Conservation (phyloP, 2,329 filamentous ascomycete species). For the Pseudonectria buxi region DNA sequence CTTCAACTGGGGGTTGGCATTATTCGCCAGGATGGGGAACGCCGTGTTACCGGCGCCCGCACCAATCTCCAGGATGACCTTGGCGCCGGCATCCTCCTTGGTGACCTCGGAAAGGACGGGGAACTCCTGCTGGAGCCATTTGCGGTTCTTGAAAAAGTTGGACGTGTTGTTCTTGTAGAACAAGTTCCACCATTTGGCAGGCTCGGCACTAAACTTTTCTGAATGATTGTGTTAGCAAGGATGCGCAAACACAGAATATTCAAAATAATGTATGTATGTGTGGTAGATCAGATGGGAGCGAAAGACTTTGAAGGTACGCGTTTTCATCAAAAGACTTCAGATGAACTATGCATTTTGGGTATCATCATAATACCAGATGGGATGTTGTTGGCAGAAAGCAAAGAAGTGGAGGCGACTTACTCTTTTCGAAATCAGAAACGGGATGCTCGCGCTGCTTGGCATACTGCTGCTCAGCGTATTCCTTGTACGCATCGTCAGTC, state of each 20-base stretch:
- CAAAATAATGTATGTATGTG: constrained; percentile 12
- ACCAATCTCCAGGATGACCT: constrained; percentile 79
- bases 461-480: constrained; percentile 80
- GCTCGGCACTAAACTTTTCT: constrained; percentile 81
- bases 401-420: constrained; percentile 38
- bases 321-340: constrained; percentile 60
- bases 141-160: constrained; percentile 98
- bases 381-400: constrained; percentile 1
- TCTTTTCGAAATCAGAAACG: constrained; percentile 88
- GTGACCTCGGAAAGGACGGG: constrained; percentile 77
- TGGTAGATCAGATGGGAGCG: constrained; percentile 61
- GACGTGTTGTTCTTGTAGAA: constrained; percentile 97
- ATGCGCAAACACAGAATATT: constrained; percentile 6
- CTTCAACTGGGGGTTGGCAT: constrained; percentile 73
- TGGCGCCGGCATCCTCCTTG: constrained; percentile 58
- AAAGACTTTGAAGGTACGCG: constrained; percentile 54
- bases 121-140: constrained; percentile 96
- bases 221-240: constrained; percentile 33
- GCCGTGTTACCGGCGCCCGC: constrained; percentile 95
- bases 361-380: constrained; percentile 48
- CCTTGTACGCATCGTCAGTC: constrained; percentile 80
- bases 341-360: constrained; percentile 62
- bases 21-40: constrained; percentile 80
- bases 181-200: constrained; percentile 94
- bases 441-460: constrained; percentile 76